Percentiles rank a stretch among this genome's conserved stretches.
phyloP scores from a whole-genome alignment of 2,329 filamentous ascomycete species.

The Raffaelea albimanens region DNA sequence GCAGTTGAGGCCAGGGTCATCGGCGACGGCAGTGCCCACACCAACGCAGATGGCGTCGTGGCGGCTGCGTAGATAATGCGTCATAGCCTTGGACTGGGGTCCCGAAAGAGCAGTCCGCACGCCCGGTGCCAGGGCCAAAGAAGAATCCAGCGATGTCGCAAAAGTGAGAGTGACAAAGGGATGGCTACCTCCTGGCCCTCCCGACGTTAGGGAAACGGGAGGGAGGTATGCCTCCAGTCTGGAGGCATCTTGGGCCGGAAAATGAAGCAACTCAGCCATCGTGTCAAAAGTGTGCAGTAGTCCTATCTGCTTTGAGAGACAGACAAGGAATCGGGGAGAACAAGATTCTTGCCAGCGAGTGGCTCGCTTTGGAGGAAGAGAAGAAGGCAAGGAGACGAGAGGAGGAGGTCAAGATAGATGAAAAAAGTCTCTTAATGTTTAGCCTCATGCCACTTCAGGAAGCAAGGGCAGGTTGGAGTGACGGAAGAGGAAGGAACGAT shows the following conservation, averaged over 20 bases:
- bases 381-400: too few relatives aligned
- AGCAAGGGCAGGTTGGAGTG: too few relatives aligned
- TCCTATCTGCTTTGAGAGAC: too few relatives aligned
- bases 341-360: too few relatives aligned
- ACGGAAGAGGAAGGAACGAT: too few relatives aligned
- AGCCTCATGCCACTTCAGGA: too few relatives aligned
- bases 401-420: too few relatives aligned
- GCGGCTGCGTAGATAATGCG: constrained; percentile 73
- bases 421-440: too few relatives aligned
- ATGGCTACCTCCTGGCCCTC: constrained; percentile 5
- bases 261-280: constrained; percentile 15
- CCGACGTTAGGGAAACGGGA: not conserved
- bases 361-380: too few relatives aligned
- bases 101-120: constrained; percentile 78
- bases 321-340: too few relatives aligned
- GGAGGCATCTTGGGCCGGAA: constrained; percentile 13
- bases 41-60: constrained; percentile 83
- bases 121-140: constrained; percentile 66
- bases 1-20: constrained; percentile 80
- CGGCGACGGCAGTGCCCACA: constrained; percentile 72
- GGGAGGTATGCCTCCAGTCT: constrained; percentile 17
- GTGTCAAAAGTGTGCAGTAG: too few relatives aligned
- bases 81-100: constrained; percentile 79
- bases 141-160: constrained; percentile 80
- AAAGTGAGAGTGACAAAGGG: constrained; percentile 74